A percentile compares a stretch with the other conserved stretches of the same genome.
Conservation (phyloP, 768 basidiomycete genomes). For the Sporobolomyces pararoseus region DNA sequence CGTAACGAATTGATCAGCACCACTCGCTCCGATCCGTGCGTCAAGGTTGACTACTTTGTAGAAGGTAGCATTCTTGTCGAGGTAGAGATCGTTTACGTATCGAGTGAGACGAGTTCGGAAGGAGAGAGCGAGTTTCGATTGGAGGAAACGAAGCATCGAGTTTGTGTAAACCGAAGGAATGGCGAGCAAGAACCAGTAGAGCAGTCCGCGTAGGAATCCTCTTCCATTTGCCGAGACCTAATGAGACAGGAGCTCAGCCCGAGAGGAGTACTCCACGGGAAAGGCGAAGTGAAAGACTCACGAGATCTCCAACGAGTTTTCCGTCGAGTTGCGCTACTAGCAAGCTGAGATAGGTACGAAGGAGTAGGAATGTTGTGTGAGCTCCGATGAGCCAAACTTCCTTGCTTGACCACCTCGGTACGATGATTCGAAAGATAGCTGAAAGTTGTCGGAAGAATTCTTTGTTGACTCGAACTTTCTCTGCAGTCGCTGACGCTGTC, state of each 20-base stretch:
- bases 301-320: slow-evolving; percentile 78
- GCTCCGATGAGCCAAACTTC: slow-evolving; percentile 69
- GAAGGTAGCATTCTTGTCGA: slow-evolving; percentile 57
- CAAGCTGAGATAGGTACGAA: slow-evolving; percentile 81
- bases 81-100: slow-evolving; percentile 87
- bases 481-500: not conserved
- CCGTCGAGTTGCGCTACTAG: slow-evolving; percentile 85
- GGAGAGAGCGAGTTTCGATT: slow-evolving; percentile 74
- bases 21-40: slow-evolving; percentile 33
- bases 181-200: slow-evolving; percentile 82
- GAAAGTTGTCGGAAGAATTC: slow-evolving; percentile 45
- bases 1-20: slow-evolving; percentile 58
- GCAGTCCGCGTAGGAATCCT: slow-evolving; percentile 76
- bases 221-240: slow-evolving; percentile 74
- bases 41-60: slow-evolving; percentile 48
- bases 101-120: slow-evolving; percentile 81
- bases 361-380: slow-evolving; percentile 79
- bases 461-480: slow-evolving; percentile 42
- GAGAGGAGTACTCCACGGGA: not conserved
- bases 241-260: not conserved
- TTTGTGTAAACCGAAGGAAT: slow-evolving; percentile 94
- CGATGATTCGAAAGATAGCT: slow-evolving; percentile 43
- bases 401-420: slow-evolving; percentile 49
- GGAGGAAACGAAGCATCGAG: slow-evolving; percentile 83
- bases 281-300: slow-evolving; percentile 47